Evolutionary conservation across 2,329 filamentous ascomycete genomes (phyloP), one percentile per base, ranked within the genome.

Genomic region (Ophiosphaerella korrae): DNA sequence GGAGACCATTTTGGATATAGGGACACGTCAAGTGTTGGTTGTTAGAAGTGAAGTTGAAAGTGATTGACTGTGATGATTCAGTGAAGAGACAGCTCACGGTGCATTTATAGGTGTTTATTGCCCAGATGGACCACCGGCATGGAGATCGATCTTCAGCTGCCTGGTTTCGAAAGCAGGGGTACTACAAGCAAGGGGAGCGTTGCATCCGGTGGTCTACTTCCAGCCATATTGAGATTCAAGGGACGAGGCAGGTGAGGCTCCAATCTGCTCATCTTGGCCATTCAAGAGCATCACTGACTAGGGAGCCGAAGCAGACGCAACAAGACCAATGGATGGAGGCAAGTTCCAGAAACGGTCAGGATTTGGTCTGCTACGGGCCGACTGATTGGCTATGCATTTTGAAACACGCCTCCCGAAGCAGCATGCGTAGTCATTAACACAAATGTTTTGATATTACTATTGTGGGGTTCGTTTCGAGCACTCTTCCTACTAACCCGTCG

Each of bases 1-100:
- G 18, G 66, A 68, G 9, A 69, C 63, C 66, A 69, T 69, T 41
- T 41, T 67, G 54, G 47, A 40, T 44, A 36, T 42, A 32, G 16
- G 39, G 8, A 26, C n/a, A 43, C 46, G 33, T 11, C 18, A 34
- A 42, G 40, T 34, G 14, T 42, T 48, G 42, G 34, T 14, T 38
- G 36, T 18, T 44, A 34, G 18, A 52, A 40, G 34, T 45, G 53
- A 46, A 45, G 42, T 52, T 35, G 34, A 48, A 45, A 42, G 42
- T 48, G 50, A 51, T 52, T 45, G 40, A 32, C 54, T 40, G 48
- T 57, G 48, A 41, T 61, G 51, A 53, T 49, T 31, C 35, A 13
- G 33, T 42, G 7, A 26, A 21, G 52, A 45, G 53, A 45, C 52
- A 55, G 52, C 42, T 55, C 48, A 50, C 34, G 46, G 33, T 52